phyloP scores from a whole-genome alignment of 2,329 filamentous ascomycete species.

The Neofusicoccum laricinum region DNA sequence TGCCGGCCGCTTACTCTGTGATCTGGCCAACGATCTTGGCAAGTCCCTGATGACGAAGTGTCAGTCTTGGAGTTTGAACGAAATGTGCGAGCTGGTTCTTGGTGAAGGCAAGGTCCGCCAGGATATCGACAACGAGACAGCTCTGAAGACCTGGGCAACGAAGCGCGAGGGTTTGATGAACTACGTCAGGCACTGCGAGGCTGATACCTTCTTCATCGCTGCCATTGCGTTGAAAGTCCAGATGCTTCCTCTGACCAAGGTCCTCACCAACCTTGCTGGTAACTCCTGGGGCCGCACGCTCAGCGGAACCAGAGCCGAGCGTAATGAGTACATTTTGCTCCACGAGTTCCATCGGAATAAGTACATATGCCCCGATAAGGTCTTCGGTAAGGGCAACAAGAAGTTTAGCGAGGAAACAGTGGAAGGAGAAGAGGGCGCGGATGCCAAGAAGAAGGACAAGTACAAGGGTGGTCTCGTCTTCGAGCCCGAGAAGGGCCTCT shows the following conservation, averaged over 20 bases:
- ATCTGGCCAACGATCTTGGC: constrained; percentile 92
- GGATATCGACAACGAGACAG: constrained; percentile 85
- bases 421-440: constrained; percentile 64
- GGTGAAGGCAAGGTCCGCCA: constrained; percentile 67
- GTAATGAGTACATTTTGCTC: constrained; percentile 98
- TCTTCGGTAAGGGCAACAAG: constrained; percentile 71
- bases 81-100: constrained; percentile 94
- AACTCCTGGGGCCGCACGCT: constrained; percentile 98
- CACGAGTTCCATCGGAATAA: constrained; percentile 97
- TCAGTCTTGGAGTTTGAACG: constrained; percentile 95
- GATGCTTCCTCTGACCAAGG: constrained; percentile 89
- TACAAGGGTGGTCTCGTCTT: constrained; percentile 98
- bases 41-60: constrained; percentile 97
- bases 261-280: constrained; percentile 91
- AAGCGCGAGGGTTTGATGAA: constrained; percentile 85
- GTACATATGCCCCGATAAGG: constrained; percentile 97
- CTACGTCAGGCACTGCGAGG: constrained; percentile 89
- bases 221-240: constrained; percentile 86
- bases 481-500: constrained; percentile 93
- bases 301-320: constrained; percentile 91
- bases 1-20: constrained; percentile 84
- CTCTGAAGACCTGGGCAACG: constrained; percentile 80
- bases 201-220: constrained; percentile 93
- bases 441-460: constrained; percentile 97
- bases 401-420: constrained; percentile 71